Percentiles rank a stretch among this genome's conserved stretches.
Conservation (phyloP, 1,139 yeast genomes). For the Fermentozyma sake region DNA sequence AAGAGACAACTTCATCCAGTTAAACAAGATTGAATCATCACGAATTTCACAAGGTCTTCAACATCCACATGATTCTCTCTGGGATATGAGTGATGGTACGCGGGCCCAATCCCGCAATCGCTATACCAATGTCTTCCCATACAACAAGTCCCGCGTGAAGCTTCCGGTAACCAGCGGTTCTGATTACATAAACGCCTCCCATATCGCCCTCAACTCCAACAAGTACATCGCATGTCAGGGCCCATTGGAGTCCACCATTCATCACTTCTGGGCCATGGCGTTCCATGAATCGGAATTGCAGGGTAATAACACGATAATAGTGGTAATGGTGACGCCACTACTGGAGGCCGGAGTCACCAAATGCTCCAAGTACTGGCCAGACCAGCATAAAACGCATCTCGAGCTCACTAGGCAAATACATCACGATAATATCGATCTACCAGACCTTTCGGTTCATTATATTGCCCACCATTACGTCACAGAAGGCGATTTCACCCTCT, state of each 20-base stretch:
- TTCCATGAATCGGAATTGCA: conserved; percentile 39
- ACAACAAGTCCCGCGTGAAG: conserved; percentile 32
- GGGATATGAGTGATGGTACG: conserved; percentile 23
- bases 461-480: conserved; percentile 13
- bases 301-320: conserved; percentile 41
- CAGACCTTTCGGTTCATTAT: conserved; percentile 17
- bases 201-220: conserved; percentile 16
- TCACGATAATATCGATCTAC: conserved; percentile 22
- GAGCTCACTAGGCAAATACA: conserved; percentile 16
- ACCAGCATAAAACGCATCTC: conserved; percentile 11
- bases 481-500: conserved; percentile 24
- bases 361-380: conserved; percentile 78
- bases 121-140: conserved; percentile 41
- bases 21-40: conserved; percentile 9
- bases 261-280: conserved; percentile 87
- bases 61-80: conserved; percentile 13
- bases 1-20: conserved; percentile 11
- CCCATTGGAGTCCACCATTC: conserved; percentile 58
- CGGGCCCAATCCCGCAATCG: conserved; percentile 32
- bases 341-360: conserved; percentile 56
- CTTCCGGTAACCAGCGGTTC: conserved; percentile 19
- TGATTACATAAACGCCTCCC: conserved; percentile 44
- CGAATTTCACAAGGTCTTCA: conserved; percentile 6
- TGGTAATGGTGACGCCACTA: conserved; percentile 87
- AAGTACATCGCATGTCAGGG: conserved; percentile 48